Evolutionary conservation across 768 basidiomycete species (phyloP), one percentile per base, ranked within the genome.

Genomic region (Tylopilus vinaceipallidus): DNA sequence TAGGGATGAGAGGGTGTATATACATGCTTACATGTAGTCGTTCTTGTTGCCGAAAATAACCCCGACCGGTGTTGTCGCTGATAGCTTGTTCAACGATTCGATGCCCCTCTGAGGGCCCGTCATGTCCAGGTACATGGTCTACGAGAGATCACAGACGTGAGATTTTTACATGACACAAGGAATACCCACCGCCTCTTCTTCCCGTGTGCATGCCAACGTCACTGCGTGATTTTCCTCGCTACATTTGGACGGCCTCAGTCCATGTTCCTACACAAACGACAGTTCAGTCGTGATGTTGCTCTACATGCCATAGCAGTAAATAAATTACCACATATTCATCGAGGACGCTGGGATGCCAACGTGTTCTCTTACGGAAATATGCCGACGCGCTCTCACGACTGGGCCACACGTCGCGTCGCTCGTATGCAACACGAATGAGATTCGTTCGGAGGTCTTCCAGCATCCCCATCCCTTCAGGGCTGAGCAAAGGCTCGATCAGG

Each of bases 71-170:
- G 73, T 66, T 19, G 49, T 56, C 11, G 57, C 39, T 47, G 77
- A 79, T 2, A 70, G 42, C 36, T 61, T 55, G 53, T 75, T 70
- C 45, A 86, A 57, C 8, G 72, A 73, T 34, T 70, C 60, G 8
- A 86, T 73, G 6, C 84, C 81, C 50, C 73, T 75, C 12, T 71
- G 73, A 2, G 79, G 69, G 3, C 83, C 84, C 5, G 79, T 75
- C 22, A 65, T 62, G 48, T 86, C 84, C 34, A 71, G 63, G 56
- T 86, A 86, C 84, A 86, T 86, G 2, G 75, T 76, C 83, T 84
- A 42, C 22, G 24, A 22, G 27, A 30, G 16, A 6, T 41, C 49
- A 19, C 8, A 32, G 20, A 37, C 16, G 36, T 49, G 29, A 39
- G 7, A 14, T 30, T 24, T 3, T n/a, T 16, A 9, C n/a, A 17